These are phyloP conservation scores for Acer saccharum DNA, from an alignment of 345 rosid species.

Conservation along the genomic window DNA sequence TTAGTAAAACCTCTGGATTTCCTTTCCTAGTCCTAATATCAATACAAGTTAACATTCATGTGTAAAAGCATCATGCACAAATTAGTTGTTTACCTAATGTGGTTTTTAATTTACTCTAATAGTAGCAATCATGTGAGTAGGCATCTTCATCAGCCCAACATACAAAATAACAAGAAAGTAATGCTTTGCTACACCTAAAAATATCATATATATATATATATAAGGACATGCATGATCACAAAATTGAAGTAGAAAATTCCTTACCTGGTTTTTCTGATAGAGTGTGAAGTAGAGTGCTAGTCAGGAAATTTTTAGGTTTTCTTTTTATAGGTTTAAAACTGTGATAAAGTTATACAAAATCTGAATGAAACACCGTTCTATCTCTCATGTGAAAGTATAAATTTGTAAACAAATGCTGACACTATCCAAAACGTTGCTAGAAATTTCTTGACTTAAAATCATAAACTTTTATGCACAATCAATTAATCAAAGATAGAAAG, in stretches of 20 bases:
- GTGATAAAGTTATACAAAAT: neutral
- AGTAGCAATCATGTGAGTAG: neutral
- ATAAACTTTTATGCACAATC: neutral
- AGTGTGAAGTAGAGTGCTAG: no score
- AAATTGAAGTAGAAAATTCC: neutral
- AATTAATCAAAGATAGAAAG: conserved; percentile 18
- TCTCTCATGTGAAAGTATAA: neutral
- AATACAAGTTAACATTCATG: neutral
- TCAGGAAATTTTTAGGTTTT: no score
- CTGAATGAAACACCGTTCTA: neutral
- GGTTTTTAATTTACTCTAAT: neutral
- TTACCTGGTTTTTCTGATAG: neutral
- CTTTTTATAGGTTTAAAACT: neutral
- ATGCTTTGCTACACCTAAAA: neutral
- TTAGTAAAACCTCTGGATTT: neutral
- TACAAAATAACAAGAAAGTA: neutral
- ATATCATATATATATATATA: neutral
- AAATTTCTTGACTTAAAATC: no score
- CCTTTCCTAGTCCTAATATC: no score
- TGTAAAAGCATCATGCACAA: neutral
- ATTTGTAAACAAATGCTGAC: no score
- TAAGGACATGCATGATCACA: neutral
- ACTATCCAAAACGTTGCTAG: no score
- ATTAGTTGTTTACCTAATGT: neutral
- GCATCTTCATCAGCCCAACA: neutral